These are phyloP conservation scores for Hippophae tibetana DNA, from an alignment of 306 rosid genomes.

Conservation along the genomic window DNA sequence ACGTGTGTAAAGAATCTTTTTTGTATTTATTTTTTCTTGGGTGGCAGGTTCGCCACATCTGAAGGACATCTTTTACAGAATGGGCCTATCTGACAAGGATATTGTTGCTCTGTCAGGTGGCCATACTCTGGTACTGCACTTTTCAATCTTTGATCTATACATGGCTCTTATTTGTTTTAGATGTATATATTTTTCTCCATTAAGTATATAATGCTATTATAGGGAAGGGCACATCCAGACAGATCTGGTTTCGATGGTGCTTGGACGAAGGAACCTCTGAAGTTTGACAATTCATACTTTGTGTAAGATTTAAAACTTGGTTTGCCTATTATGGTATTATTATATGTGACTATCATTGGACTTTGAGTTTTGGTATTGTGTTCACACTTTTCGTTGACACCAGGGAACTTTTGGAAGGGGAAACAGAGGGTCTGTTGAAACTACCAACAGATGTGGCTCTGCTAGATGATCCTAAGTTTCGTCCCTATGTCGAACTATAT, in stretches of 20 bases:
- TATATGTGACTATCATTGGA: neutral
- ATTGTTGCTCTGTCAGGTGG: conserved; percentile 88
- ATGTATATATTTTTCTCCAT: too few species aligned
- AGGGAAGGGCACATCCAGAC: conserved; percentile 81
- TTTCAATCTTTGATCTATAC: too few species aligned
- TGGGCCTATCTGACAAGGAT: conserved; percentile 75
- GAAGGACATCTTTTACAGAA: conserved; percentile 62
- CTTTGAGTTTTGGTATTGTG: neutral
- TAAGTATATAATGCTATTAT: neutral
- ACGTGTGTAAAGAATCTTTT: neutral
- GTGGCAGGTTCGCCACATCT: conserved; percentile 61
- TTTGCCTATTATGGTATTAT: too few species aligned
- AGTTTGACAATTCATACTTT: conserved; percentile 81
- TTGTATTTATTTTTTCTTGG: neutral
- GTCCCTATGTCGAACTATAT: conserved; percentile 44
- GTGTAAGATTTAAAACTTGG: conserved; percentile 33
- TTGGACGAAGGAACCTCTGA: conserved; percentile 61
- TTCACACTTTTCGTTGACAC: neutral
- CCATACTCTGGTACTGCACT: conserved; percentile 66
- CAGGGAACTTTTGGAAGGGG: conserved; percentile 52
- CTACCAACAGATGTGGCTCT: conserved; percentile 70
- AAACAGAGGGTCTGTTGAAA: conserved; percentile 41
- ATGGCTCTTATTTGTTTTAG: too few species aligned
- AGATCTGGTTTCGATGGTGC: conserved; percentile 75
- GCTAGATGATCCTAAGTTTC: conserved; percentile 45